Percentiles rank a stretch among this genome's conserved stretches.
phyloP scores from a whole-genome alignment of 352 stramenopile species.

The Saprolegnia diclina region DNA sequence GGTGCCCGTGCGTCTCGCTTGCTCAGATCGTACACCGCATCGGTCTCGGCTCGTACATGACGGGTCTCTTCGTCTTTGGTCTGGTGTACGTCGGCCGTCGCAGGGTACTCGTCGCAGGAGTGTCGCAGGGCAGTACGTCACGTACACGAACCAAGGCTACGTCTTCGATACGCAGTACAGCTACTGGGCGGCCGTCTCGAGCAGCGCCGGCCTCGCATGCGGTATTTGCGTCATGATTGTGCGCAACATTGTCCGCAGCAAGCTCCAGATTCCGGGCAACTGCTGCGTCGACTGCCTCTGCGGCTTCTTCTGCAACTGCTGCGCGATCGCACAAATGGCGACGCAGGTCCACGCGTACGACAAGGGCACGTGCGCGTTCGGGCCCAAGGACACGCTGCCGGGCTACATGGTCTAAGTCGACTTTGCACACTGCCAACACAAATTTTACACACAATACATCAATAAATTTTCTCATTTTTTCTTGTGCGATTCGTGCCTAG shows the following conservation, averaged over 20 bases:
- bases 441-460: no score
- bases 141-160: not conserved
- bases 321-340: conserved; percentile 42
- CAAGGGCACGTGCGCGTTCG: conserved; percentile 36
- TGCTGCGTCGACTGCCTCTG: conserved; percentile 21
- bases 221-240: conserved; percentile 19
- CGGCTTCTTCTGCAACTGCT: conserved; percentile 29
- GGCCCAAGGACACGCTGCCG: conserved; percentile 35
- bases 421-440: no score
- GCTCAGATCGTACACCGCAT: conserved; percentile 38
- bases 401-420: conserved; percentile 30
- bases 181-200: not conserved
- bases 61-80: conserved; percentile 27
- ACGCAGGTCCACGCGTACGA: conserved; percentile 44
- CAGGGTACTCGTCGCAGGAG: no score
- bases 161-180: not conserved
- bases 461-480: no score
- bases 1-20: conserved; percentile 38
- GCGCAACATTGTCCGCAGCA: conserved; percentile 14
- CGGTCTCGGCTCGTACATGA: conserved; percentile 33
- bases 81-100: not conserved
- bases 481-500: no score
- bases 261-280: conserved; percentile 26
- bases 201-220: not conserved
- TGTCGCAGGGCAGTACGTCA: not conserved